Evolutionary conservation across 2,329 filamentous ascomycete species (phyloP), one percentile per base, ranked within the genome.

Genomic region (Talaromyces pinophilus): DNA sequence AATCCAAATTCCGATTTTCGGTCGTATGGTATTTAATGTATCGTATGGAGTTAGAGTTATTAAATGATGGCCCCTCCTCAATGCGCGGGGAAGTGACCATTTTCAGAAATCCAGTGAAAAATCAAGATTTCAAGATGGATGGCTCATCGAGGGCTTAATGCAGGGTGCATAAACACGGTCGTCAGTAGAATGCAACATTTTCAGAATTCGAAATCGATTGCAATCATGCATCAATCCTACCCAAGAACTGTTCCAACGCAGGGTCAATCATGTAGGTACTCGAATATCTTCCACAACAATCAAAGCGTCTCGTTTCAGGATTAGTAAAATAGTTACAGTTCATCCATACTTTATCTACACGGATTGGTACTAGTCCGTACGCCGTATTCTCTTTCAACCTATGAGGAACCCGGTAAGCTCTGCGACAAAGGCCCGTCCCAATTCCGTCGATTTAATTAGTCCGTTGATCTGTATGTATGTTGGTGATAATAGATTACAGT

Each of bases 371-470:
- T 44, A 60, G 57, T 22, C 22, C 15, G 13, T 30, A 46, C 17
- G 22, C 57, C 57, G 22, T 46, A 33, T 30, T 46, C 5, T 28
- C 38, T 15, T 30, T 60, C 15, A 15, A 44, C 57, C 57, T 60
- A 60, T 60, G 25, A 40, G 15, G 11, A 46, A 19, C 57, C 35
- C 57, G 57, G 57, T 60, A 46, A 60, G n/a, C 38, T 30, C 57
- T 46, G 40, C 5, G 22, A 60, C 40, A 25, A 25, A 33, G 57
- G 15, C 19, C 35, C 35, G 38, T 30, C 22, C 11, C 11, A n/a
- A 60, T 44, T 60, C 57, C 57, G 57, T 59, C 17, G 35, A 42
- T 59, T 40, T 59, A n/a, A 59, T 44, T 59, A 28, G 57, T 60
- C 57, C 25, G 57, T 30, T 11, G 8, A 5, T 13, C 40, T 30